A percentile compares a stretch with the other conserved stretches of the same genome.
These are phyloP conservation scores for Alternaria brassicae DNA, from an alignment of 2,329 filamentous ascomycete genomes.

Conservation along the genomic window DNA sequence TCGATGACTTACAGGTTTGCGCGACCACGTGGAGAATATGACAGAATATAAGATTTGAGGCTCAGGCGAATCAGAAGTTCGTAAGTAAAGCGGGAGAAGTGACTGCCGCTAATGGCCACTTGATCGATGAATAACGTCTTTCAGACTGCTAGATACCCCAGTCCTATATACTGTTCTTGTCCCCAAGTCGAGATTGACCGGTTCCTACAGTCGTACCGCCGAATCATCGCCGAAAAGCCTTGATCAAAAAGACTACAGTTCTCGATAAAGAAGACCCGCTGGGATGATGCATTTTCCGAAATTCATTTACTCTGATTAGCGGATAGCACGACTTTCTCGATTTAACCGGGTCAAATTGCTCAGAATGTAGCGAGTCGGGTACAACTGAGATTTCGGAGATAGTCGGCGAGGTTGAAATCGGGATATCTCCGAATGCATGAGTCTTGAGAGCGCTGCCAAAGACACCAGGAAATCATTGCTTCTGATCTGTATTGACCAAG, in stretches of 20 bases:
- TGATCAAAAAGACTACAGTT: not conserved
- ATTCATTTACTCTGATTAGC: not conserved
- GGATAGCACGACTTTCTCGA: not conserved
- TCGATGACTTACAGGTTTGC: constrained; percentile 11
- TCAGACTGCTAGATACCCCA: not conserved
- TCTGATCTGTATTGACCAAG: too few species aligned
- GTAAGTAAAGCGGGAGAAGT: not conserved
- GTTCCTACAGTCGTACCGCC: constrained; percentile 9
- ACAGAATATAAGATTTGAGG: not conserved
- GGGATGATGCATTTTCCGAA: not conserved
- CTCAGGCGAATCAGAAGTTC: not conserved
- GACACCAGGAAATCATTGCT: not conserved
- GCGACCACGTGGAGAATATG: constrained; percentile 8
- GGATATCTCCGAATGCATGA: not conserved
- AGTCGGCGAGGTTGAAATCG: constrained; percentile 14
- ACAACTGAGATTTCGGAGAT: constrained; percentile 17
- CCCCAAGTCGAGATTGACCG: not conserved
- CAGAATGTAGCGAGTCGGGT: constrained; percentile 8
- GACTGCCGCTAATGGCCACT: not conserved
- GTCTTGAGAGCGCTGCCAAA: not conserved
- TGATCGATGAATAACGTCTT: not conserved
- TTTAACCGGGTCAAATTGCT: not conserved
- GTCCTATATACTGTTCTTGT: not conserved
- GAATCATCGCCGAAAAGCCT: constrained; percentile 23
- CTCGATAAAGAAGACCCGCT: not conserved